Percentiles rank a stretch among this genome's conserved stretches.
These are phyloP conservation scores for Trametes maxima DNA, from an alignment of 768 basidiomycete species.

Conservation along the genomic window DNA sequence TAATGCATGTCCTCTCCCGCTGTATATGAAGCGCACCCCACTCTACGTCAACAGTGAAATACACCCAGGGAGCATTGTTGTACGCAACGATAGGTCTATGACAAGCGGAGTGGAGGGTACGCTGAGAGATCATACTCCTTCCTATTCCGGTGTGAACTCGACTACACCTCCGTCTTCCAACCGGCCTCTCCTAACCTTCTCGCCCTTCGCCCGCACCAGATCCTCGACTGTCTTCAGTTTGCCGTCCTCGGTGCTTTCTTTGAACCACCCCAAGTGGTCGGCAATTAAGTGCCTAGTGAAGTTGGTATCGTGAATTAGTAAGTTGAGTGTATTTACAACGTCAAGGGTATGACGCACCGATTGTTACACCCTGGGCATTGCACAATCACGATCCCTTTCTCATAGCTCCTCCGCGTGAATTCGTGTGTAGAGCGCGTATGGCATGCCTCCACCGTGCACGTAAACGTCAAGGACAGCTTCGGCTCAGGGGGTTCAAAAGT, in stretches of 20 bases:
- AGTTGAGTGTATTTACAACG: not conserved
- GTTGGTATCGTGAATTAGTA: conserved; percentile 34
- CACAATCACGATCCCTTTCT: conserved; percentile 85
- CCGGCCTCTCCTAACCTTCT: conserved; percentile 55
- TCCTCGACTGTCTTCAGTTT: conserved; percentile 82
- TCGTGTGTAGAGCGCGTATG: conserved; percentile 82
- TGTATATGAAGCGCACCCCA: not conserved
- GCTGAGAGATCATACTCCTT: not conserved
- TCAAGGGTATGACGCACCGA: conserved; percentile 50
- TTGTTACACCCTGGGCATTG: conserved; percentile 91
- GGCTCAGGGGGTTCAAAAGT: conserved; percentile 54
- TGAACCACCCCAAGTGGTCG: conserved; percentile 92
- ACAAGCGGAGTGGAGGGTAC: no score
- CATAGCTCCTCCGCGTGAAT: conserved; percentile 84
- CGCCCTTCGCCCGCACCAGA: conserved; percentile 75
- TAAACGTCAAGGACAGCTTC: conserved; percentile 76
- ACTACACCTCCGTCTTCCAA: conserved; percentile 53
- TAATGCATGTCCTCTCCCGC: conserved; percentile 1
- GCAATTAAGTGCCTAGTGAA: conserved; percentile 75
- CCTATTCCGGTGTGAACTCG: conserved; percentile 45
- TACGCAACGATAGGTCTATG: no score
- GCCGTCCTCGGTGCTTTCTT: conserved; percentile 74
- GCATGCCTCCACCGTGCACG: conserved; percentile 79
- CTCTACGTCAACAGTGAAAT: not conserved
- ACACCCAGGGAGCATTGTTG: no score